Evolutionary conservation across 768 basidiomycete species (phyloP).

Genomic region (Fomitopsis pulvina): DNA sequence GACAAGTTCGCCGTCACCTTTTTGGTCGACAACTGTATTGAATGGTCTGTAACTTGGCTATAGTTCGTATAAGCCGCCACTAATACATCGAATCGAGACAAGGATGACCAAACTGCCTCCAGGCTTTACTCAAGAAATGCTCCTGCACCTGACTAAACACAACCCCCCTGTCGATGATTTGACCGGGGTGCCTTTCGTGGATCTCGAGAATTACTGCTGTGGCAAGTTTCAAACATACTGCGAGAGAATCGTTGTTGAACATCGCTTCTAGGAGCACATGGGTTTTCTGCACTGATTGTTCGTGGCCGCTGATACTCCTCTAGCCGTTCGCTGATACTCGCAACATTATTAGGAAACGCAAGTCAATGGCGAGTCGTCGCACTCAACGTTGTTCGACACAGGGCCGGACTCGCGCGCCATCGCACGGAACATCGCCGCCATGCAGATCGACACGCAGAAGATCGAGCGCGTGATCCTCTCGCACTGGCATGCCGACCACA

Average conservation of each 20-base stretch:
- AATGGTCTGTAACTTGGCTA: slow-evolving; percentile 46
- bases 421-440: slow-evolving; percentile 59
- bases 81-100: neutral
- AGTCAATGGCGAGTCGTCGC: slow-evolving; percentile 34
- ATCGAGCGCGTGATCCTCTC: slow-evolving; percentile 66
- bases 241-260: neutral
- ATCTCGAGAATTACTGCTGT: slow-evolving; percentile 69
- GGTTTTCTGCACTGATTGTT: slow-evolving; percentile 77
- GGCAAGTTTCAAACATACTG: slow-evolving; percentile 38
- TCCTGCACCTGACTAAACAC: slow-evolving; percentile 50
- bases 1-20: slow-evolving; percentile 48
- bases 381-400: slow-evolving; percentile 73
- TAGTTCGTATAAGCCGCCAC: neutral
- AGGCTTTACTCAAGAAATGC: slow-evolving; percentile 69
- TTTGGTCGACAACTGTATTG: slow-evolving; percentile 71
- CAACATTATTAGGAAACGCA: slow-evolving; percentile 48
- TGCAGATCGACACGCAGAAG: slow-evolving; percentile 46
- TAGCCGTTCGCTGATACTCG: neutral
- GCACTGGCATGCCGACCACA: slow-evolving; percentile 60
- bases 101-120: slow-evolving; percentile 80
- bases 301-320: slow-evolving; percentile 11
- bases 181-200: slow-evolving; percentile 56
- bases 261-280: slow-evolving; percentile 59
- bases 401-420: slow-evolving; percentile 75
- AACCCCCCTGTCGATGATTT: slow-evolving; percentile 33